phyloP scores from a whole-genome alignment of 2,329 filamentous ascomycete genomes.

The Clarireedia homoeocarpa region DNA sequence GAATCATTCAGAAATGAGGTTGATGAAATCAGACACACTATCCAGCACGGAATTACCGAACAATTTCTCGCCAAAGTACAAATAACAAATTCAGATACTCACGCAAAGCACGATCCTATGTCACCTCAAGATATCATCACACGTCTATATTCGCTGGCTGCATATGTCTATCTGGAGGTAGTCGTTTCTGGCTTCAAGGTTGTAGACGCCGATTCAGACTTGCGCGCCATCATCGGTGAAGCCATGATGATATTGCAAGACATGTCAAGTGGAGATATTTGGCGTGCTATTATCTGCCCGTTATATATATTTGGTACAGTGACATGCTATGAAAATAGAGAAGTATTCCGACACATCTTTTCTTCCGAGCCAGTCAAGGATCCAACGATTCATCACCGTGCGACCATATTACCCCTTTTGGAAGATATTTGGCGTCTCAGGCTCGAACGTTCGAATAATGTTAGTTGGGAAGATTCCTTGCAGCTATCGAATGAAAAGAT shows the following conservation, averaged over 20 bases:
- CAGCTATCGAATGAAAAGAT: background rate
- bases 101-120: background rate
- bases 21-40: slow-evolving; percentile 16
- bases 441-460: slow-evolving; percentile 6
- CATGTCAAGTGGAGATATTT: slow-evolving; percentile 10
- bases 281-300: slow-evolving; percentile 20
- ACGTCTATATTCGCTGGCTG: slow-evolving; percentile 18
- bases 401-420: slow-evolving; percentile 21
- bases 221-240: slow-evolving; percentile 14
- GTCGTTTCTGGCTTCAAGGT: slow-evolving; percentile 19
- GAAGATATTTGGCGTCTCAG: slow-evolving; percentile 21
- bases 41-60: slow-evolving; percentile 17
- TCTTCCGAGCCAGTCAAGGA: slow-evolving; percentile 21
- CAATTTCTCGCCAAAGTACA: slow-evolving; percentile 12
- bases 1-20: slow-evolving; percentile 11
- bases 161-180: slow-evolving; percentile 23
- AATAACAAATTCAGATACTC: slow-evolving; percentile 9
- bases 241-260: slow-evolving; percentile 19
- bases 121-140: slow-evolving; percentile 14
- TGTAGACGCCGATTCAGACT: slow-evolving; percentile 1
- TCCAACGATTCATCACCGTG: slow-evolving; percentile 21
- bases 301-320: slow-evolving; percentile 23
- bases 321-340: slow-evolving; percentile 18
- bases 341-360: slow-evolving; percentile 21
- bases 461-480: slow-evolving; percentile 4